A percentile compares a stretch with the other conserved stretches of the same genome.
These are phyloP conservation scores for Plasmodium sp. DNA, from an alignment of 169 alveolate species.

Conservation along the genomic window DNA sequence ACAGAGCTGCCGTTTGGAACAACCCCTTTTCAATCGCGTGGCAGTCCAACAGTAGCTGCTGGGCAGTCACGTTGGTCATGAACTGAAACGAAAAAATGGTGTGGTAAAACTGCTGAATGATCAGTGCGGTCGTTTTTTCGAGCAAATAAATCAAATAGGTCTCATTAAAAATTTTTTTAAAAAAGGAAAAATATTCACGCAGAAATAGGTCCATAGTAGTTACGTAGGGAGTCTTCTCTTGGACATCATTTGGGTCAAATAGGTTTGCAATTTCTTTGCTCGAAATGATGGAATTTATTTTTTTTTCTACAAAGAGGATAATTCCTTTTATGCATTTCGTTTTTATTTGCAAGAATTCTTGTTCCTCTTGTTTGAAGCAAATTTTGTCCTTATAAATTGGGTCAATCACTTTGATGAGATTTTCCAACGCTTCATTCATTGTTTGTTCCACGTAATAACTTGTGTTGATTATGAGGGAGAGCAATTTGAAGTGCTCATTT, in stretches of 20 bases:
- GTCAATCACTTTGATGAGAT: slow-evolving; percentile 6
- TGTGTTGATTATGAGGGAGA: slow-evolving; percentile 54
- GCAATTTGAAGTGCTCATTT: slow-evolving; percentile 8
- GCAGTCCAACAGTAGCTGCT: slow-evolving; percentile 81
- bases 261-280: slow-evolving; percentile 8
- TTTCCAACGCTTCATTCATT: slow-evolving; percentile 64
- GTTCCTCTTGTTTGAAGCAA: slow-evolving; percentile 53
- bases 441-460: slow-evolving; percentile 34
- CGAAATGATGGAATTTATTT: slow-evolving; percentile 31
- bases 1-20: not conserved
- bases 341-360: slow-evolving; percentile 50
- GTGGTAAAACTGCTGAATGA: slow-evolving; percentile 77
- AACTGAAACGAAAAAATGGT: slow-evolving; percentile 75
- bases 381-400: slow-evolving; percentile 10
- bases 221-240: slow-evolving; percentile 20
- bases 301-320: slow-evolving; percentile 19
- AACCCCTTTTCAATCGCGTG: slow-evolving; percentile 76
- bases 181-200: slow-evolving; percentile 15
- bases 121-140: slow-evolving; percentile 79
- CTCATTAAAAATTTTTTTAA: slow-evolving; percentile 55
- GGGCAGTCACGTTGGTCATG: slow-evolving; percentile 76
- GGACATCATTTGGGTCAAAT: slow-evolving; percentile 26
- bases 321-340: slow-evolving; percentile 59
- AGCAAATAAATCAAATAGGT: slow-evolving; percentile 77
- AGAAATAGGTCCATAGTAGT: slow-evolving; percentile 16